phyloP scores from a whole-genome alignment of 2,329 filamentous ascomycete species.

The Hymenoscyphus infarciens region DNA sequence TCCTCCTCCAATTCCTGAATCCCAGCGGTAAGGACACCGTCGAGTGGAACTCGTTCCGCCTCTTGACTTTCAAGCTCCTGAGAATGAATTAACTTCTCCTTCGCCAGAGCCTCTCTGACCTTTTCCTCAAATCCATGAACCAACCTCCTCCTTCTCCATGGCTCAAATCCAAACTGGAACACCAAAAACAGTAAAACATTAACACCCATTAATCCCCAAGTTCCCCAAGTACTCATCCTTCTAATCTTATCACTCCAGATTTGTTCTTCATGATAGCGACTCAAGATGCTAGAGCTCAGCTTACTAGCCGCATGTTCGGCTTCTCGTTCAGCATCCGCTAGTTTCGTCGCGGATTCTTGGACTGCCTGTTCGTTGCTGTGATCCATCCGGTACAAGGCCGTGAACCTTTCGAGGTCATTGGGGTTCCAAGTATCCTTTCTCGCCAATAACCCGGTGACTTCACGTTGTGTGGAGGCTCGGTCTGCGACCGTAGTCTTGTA shows the following conservation, averaged over 20 bases:
- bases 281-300: constrained; percentile 78
- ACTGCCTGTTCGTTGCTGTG: constrained; percentile 90
- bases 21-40: constrained; percentile 26
- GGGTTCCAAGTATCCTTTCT: constrained; percentile 91
- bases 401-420: constrained; percentile 88
- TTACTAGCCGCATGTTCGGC: constrained; percentile 73
- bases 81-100: constrained; percentile 25
- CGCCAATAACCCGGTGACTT: constrained; percentile 90
- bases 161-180: constrained; percentile 86
- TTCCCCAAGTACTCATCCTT: constrained; percentile 96
- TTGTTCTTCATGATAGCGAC: constrained; percentile 96
- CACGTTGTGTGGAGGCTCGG: constrained; percentile 85
- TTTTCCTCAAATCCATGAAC: constrained; percentile 81
- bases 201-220: constrained; percentile 95
- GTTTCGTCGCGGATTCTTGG: constrained; percentile 62
- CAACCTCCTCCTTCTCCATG: constrained; percentile 78
- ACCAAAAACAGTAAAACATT: constrained; percentile 87
- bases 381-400: constrained; percentile 83
- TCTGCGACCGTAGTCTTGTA: constrained; percentile 83
- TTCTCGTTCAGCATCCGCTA: constrained; percentile 73
- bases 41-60: constrained; percentile 21
- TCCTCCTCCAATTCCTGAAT: constrained; percentile 27
- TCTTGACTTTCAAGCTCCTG: constrained; percentile 10
- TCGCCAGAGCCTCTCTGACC: constrained; percentile 60
- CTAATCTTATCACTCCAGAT: constrained; percentile 98